Base-by-base conservation (phyloP, 2,329 filamentous ascomycete species). In the Pestalotiopsis sp. region DNA sequence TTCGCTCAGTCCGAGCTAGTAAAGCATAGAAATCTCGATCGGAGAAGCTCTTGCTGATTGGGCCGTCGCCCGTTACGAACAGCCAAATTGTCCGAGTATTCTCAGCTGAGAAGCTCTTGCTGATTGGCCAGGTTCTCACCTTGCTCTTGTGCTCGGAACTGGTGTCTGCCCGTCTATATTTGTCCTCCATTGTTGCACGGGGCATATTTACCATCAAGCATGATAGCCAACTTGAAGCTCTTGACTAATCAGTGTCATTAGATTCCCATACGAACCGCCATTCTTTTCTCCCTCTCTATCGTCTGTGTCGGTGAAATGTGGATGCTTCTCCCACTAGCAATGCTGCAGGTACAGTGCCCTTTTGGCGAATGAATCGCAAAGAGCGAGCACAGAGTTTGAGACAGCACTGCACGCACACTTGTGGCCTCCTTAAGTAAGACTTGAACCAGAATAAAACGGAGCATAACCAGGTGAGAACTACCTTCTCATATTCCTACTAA, bases 21-120 rank as follows among this genome's bases (percentile, higher is more conserved):
- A 57, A 31, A 38, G 64, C 23, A 39, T 27, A 36, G 27, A 27
- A 64, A 49, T 64, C 61, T 64, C 39, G 61, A 49, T 45, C 20
- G 17, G 61, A 64, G 61, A 64, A 64, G 61, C 61, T 64, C 61
- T 64, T 64, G 38, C 38, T 64, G 17, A 64, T 64, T 64, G 61
- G 61, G 9, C n/a, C 17, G 31, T 14, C 57, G 20, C 11, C 13
- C 14, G 23, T 36, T n/a, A 23, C 57, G 23, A 52, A 2, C 17
- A 52, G 45, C 45, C 45, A 20, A 52, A n/a, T 7, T n/a, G 45
- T 52, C 17, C 17, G 45, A 20, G 45, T 52, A 52, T 52, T 52
- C 17, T 52, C n/a, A 52, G 17, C 45, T 52, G 45, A 52, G 45
- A 52, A 52, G 45, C 45, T 52, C 45, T 52, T 52, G 45, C 45